These are phyloP conservation scores for Grigorovia jiainica DNA, from an alignment of 805 yeast species.

Conservation along the genomic window DNA sequence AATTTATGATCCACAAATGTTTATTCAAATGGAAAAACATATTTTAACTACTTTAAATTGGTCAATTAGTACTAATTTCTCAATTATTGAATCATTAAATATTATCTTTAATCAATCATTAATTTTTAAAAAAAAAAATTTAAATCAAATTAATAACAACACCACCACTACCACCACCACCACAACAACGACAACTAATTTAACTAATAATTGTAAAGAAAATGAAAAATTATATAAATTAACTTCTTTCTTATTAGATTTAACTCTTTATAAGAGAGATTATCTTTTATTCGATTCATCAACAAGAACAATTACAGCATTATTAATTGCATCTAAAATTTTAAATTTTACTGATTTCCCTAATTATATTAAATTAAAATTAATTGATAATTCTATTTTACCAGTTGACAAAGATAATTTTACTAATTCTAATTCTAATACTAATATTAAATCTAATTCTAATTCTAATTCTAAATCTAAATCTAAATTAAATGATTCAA, in stretches of 20 bases:
- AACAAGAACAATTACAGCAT: slow-evolving; percentile 40
- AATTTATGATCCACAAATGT: slow-evolving; percentile 48
- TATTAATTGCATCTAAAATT: slow-evolving; percentile 43
- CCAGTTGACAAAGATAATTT: too few relatives aligned
- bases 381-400: too few relatives aligned
- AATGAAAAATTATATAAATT: slow-evolving; percentile 14
- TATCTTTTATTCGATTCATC: slow-evolving; percentile 39
- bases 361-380: slow-evolving; percentile 3
- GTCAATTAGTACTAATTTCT: slow-evolving; percentile 29
- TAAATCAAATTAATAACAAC: too few relatives aligned
- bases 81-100: slow-evolving; percentile 3
- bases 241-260: slow-evolving; percentile 44
- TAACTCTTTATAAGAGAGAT: slow-evolving; percentile 41
- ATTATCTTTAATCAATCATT: slow-evolving; percentile 1
- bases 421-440: too few relatives aligned
- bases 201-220: slow-evolving; percentile 3
- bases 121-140: too few relatives aligned
- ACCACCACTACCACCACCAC: too few relatives aligned
- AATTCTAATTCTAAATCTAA: too few relatives aligned
- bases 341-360: slow-evolving; percentile 22
- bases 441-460: too few relatives aligned
- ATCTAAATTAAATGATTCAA: too few relatives aligned
- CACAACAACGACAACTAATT: too few relatives aligned
- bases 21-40: slow-evolving; percentile 69
- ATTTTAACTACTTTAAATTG: slow-evolving; percentile 61